Base-by-base conservation (phyloP, 176 grass and related monocot genomes). In the Triticum aestivum region DNA sequence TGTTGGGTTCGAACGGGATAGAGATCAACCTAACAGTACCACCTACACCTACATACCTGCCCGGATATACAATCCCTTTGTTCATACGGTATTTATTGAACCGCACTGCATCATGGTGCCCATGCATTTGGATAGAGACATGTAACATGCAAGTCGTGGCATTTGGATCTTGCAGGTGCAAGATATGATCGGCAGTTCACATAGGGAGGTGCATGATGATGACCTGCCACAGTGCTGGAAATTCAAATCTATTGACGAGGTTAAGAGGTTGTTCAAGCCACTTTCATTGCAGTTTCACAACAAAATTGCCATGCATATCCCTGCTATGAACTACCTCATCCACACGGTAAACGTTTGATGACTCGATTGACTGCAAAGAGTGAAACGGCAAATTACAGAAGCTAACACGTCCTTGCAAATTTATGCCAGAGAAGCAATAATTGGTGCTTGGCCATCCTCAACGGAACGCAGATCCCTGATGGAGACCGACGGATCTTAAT, bases 381-480 rank as follows among this genome's bases (percentile, higher is more conserved):
- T 37, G 67, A 44, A 26, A 76, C 15, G 1, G 74, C 23, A 29
- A 5, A 47, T 45, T 52, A 51, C n/a, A 32, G 59, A 66, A 34
- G 6, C 44, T 87, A 35, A 83, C 9, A 59, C 84, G 17, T 69
- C 35, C 69, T 83, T 82, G 8, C 44, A 32, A 61, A 61, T 38
- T 64, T 41, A 34, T 89, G 70, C 33, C 82, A 94, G 96, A 89
- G 95, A 85, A 35, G 73, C 32, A 87, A 85, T 11, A 95, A 92
- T 84, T 82, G 64, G 45, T 96, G 96, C 88, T 78, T 98, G 85
- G 96, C 93, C 56, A 98, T 98, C 87, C 93, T 92, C 51, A 89
- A 98, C 29, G 92, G 90, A 86, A 69, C 90, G 6, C 65, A 59
- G 1, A 8, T 38, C 45, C 51, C 11, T 79, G 11, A 1, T 15